Evolutionary conservation across 345 rosid species (phyloP).

Genomic region (Salix purpurea): DNA sequence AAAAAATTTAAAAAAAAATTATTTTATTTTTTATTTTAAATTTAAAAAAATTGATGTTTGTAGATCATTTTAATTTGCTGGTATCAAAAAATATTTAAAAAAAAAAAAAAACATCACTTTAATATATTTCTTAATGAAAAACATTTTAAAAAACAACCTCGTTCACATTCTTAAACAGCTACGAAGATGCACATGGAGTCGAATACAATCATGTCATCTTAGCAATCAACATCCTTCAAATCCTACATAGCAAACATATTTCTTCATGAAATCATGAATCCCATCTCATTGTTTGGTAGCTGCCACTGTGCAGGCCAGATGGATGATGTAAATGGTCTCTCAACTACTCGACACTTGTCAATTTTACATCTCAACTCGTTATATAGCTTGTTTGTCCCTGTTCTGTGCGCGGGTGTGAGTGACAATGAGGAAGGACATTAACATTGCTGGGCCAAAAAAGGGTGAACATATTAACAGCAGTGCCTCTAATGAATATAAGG

Average conservation of each 20-base stretch:
- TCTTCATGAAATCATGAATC: not conserved
- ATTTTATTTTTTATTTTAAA: too few relatives aligned
- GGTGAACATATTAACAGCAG: slow-evolving; percentile 18
- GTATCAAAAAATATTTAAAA: too few relatives aligned
- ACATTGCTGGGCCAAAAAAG: not conserved
- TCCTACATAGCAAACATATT: not conserved
- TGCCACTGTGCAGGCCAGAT: not conserved
- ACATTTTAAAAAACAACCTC: too few relatives aligned
- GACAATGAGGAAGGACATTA: not conserved
- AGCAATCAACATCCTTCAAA: not conserved
- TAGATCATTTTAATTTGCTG: too few relatives aligned
- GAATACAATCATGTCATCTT: not conserved
- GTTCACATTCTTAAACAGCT: accelerated
- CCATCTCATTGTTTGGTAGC: not conserved
- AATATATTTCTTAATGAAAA: too few relatives aligned
- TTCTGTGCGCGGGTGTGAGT: not conserved
- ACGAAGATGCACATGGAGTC: too few relatives aligned
- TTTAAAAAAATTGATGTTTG: too few relatives aligned
- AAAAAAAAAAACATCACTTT: too few relatives aligned
- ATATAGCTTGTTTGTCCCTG: not conserved
- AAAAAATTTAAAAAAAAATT: too few relatives aligned
- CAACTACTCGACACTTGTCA: not conserved
- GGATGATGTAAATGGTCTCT: not conserved
- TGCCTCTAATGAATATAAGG: slow-evolving; percentile 24
- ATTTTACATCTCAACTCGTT: not conserved